Percentiles rank a stretch among this genome's conserved stretches.
Evolutionary conservation across 2,329 filamentous ascomycete genomes (phyloP).

Genomic region (Pezicula neosporulosa): DNA sequence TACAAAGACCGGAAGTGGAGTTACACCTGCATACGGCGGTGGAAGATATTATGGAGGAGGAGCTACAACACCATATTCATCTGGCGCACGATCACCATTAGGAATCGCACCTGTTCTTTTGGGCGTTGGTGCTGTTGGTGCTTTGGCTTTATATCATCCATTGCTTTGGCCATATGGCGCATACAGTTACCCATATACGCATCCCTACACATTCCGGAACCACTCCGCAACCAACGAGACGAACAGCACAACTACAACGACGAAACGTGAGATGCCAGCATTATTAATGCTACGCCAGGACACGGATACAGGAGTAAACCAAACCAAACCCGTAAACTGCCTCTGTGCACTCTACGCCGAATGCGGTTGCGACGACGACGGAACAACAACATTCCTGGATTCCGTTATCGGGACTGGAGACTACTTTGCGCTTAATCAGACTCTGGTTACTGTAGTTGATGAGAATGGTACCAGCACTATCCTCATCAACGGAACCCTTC

Average conservation of each 20-base stretch:
- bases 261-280: constrained; percentile 40
- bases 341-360: constrained; percentile 51
- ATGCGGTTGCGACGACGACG: constrained; percentile 70
- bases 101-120: constrained; percentile 51
- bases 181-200: constrained; percentile 56
- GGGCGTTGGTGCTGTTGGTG: constrained; percentile 42
- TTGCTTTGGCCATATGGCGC: constrained; percentile 62
- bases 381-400: constrained; percentile 54
- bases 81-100: constrained; percentile 46
- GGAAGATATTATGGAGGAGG: constrained; percentile 67
- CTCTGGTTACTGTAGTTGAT: constrained; percentile 56
- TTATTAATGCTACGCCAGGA: constrained; percentile 12
- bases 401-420: constrained; percentile 64
- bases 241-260: constrained; percentile 37
- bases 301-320: constrained; percentile 38
- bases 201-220: constrained; percentile 53
- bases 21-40: constrained; percentile 54
- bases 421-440: constrained; percentile 55
- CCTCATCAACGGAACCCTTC: constrained; percentile 72
- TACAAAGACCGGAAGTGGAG: constrained; percentile 56
- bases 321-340: constrained; percentile 59
- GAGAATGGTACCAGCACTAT: constrained; percentile 63
- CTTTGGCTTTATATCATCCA: constrained; percentile 25
- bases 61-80: constrained; percentile 53
- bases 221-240: constrained; percentile 25